Conservation (phyloP, 331 rosid genomes). For the Malus hybrid region DNA sequence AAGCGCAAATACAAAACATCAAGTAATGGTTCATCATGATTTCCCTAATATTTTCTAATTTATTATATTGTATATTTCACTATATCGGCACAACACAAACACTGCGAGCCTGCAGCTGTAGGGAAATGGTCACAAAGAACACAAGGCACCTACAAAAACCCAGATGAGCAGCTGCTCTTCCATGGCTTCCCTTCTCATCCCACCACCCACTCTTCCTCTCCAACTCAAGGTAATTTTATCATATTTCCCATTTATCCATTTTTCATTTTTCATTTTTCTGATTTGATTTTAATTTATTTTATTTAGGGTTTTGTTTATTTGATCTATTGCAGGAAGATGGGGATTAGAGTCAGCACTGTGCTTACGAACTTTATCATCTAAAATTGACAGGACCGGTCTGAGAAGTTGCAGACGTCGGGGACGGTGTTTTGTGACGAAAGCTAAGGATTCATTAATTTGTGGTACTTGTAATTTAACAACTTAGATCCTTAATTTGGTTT, state of each 20-base stretch:
- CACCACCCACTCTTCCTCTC: conserved; percentile 33
- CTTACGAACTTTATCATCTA: conserved; percentile 22
- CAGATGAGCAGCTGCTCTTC: conserved; percentile 18
- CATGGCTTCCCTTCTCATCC: conserved; percentile 72
- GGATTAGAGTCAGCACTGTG: conserved; percentile 9
- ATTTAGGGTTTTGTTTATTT: not conserved
- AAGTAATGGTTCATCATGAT: not conserved
- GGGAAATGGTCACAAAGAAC: not conserved
- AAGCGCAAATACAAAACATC: too few species aligned
- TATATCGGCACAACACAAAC: not conserved
- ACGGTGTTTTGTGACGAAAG: conserved; percentile 32
- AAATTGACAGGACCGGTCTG: conserved; percentile 13
- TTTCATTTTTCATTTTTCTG: not conserved
- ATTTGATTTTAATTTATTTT: not conserved
- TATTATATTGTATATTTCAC: too few species aligned
- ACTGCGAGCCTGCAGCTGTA: conserved; percentile 18
- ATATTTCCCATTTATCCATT: not conserved
- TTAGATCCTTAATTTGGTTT: too few species aligned
- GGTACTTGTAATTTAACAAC: too few species aligned
- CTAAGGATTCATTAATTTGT: conserved; percentile 21
- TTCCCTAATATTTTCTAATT: not conserved
- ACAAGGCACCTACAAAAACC: not conserved
- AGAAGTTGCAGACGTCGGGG: conserved; percentile 31
- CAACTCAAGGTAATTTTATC: conserved; percentile 41
- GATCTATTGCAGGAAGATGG: conserved; percentile 42